Evolutionary conservation across 2,329 filamentous ascomycete genomes (phyloP).

Genomic region (Colletotrichum sp.): DNA sequence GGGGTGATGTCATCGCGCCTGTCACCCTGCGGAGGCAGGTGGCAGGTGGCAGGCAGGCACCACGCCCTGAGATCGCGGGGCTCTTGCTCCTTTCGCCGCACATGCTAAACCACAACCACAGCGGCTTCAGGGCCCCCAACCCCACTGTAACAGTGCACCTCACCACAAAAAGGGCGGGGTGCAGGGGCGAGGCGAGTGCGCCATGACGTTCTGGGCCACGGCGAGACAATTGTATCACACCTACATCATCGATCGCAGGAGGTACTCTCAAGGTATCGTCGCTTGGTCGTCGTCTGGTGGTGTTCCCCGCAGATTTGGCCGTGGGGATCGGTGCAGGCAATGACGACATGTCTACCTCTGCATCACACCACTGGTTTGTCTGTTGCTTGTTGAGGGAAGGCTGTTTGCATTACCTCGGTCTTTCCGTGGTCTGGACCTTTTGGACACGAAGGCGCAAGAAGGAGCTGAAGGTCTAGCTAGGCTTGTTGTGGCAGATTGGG

Average conservation of each 20-base stretch:
- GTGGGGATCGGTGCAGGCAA: background rate
- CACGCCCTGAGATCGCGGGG: background rate
- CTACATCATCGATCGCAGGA: conserved; percentile 17
- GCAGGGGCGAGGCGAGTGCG: background rate
- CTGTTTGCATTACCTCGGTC: conserved; percentile 7
- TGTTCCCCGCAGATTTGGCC: background rate
- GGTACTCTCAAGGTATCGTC: background rate
- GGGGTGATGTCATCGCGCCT: conserved; percentile 12
- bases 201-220: conserved; percentile 14
- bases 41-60: background rate
- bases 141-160: background rate
- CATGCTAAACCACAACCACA: background rate
- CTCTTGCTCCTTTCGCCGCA: background rate
- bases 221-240: conserved; percentile 21
- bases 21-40: background rate
- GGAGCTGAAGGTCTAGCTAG: background rate
- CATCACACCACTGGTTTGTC: background rate
- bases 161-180: background rate
- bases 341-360: conserved; percentile 9
- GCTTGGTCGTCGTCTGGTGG: background rate
- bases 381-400: background rate
- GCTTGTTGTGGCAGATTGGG: background rate
- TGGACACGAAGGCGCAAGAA: background rate
- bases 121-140: background rate
- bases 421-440: background rate